These are phyloP conservation scores for Tricholoma terreum DNA, from an alignment of 768 basidiomycete species.

Conservation along the genomic window DNA sequence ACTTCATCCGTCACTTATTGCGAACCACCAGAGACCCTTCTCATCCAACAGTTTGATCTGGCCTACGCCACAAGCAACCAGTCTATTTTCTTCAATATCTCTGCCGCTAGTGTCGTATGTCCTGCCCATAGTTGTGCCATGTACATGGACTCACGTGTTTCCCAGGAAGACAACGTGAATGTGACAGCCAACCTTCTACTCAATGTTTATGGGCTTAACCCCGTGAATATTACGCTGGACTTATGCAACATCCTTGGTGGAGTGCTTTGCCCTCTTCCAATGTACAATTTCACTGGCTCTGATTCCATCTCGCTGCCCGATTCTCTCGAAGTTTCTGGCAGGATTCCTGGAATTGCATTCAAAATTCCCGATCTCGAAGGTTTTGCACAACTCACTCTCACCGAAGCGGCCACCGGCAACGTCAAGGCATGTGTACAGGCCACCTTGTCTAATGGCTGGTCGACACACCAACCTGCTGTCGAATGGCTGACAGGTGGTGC, in stretches of 20 bases:
- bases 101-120: conserved; percentile 83
- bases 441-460: conserved; percentile 89
- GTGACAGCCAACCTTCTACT: conserved; percentile 80
- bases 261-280: conserved; percentile 77
- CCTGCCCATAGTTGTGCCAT: not conserved
- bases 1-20: conserved; percentile 90
- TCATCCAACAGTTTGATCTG: conserved; percentile 76
- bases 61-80: conserved; percentile 66
- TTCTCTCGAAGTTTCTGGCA: conserved; percentile 49
- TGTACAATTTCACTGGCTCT: conserved; percentile 85
- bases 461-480: conserved; percentile 69
- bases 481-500: conserved; percentile 75
- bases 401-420: conserved; percentile 62
- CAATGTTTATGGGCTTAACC: conserved; percentile 84
- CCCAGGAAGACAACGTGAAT: conserved; percentile 68
- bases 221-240: conserved; percentile 82
- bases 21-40: conserved; percentile 72
- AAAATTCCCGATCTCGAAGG: conserved; percentile 90
- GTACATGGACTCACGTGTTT: not conserved
- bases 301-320: conserved; percentile 64
- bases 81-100: conserved; percentile 80
- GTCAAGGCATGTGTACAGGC: conserved; percentile 89
- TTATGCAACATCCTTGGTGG: conserved; percentile 78
- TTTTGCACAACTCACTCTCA: conserved; percentile 75
- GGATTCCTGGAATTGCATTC: conserved; percentile 80